Conservation (phyloP, 441 rosid genomes). For the Theobroma grandiflorum region DNA sequence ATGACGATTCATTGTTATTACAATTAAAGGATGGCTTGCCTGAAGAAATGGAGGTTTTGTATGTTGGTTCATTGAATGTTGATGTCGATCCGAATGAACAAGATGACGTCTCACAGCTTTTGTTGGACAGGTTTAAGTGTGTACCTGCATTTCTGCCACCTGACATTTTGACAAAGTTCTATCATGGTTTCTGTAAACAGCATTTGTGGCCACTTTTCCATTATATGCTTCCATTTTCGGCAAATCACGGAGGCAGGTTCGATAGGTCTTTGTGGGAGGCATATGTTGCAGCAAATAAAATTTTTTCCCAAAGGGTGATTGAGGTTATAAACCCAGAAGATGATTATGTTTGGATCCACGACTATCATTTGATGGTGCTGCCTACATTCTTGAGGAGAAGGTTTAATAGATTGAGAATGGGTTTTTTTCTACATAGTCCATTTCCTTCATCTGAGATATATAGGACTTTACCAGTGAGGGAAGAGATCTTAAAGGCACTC, state of each 20-base stretch:
- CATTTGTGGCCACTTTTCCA: slow-evolving; percentile 89
- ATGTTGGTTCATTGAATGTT: slow-evolving; percentile 69
- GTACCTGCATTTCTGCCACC: slow-evolving; percentile 81
- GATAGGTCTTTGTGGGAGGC: slow-evolving; percentile 86
- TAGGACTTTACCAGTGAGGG: slow-evolving; percentile 80
- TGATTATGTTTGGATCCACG: slow-evolving; percentile 84
- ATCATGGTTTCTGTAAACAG: slow-evolving; percentile 84
- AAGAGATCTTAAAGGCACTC: slow-evolving; percentile 78
- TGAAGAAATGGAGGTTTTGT: slow-evolving; percentile 84
- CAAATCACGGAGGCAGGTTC: slow-evolving; percentile 72
- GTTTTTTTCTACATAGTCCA: slow-evolving; percentile 79
- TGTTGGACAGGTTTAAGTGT: slow-evolving; percentile 78
- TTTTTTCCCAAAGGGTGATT: slow-evolving; percentile 75
- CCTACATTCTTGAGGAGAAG: slow-evolving; percentile 78
- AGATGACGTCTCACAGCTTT: slow-evolving; percentile 75
- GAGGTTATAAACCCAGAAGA: slow-evolving; percentile 84
- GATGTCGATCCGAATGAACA: slow-evolving; percentile 72
- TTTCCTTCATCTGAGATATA: slow-evolving; percentile 88
- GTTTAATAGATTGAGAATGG: slow-evolving; percentile 79
- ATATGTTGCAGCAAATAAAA: slow-evolving; percentile 77
- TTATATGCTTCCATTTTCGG: slow-evolving; percentile 82
- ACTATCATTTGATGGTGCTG: slow-evolving; percentile 86
- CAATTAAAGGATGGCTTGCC: slow-evolving; percentile 81
- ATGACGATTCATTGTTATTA: slow-evolving; percentile 67
- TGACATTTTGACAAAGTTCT: slow-evolving; percentile 67